Evolutionary conservation across 1,284 basidiomycete genomes (phyloP).

Genomic region (Grifola frondosa): DNA sequence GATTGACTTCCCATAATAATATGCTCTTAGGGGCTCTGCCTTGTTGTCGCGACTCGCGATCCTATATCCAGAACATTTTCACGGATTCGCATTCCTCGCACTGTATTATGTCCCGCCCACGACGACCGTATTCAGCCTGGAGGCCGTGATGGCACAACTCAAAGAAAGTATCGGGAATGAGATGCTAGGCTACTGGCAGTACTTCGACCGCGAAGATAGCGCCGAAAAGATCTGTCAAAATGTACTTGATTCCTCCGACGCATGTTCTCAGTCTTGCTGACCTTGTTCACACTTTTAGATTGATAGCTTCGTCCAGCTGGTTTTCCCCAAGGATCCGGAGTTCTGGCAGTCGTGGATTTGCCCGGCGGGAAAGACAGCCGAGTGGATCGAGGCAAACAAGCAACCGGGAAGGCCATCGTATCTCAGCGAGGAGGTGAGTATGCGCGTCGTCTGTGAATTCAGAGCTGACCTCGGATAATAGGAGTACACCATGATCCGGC

Average conservation of each 20-base stretch:
- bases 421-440: constrained; percentile 4
- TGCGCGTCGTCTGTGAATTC: too few relatives aligned
- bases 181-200: constrained; percentile 34
- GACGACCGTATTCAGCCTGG: constrained; percentile 22
- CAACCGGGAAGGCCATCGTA: neutral
- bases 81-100: constrained; percentile 25
- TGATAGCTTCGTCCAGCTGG: constrained; percentile 6
- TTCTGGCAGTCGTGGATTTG: neutral
- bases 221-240: too few relatives aligned
- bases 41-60: constrained; percentile 24
- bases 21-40: constrained; percentile 23
- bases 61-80: constrained; percentile 24
- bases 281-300: too few relatives aligned
- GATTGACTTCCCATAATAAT: constrained; percentile 3
- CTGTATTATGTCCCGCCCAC: constrained; percentile 16
- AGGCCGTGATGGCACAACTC: constrained; percentile 30
- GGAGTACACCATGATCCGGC: too few relatives aligned
- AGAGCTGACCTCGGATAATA: too few relatives aligned
- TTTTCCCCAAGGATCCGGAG: constrained; percentile 1
- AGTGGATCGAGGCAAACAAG: constrained; percentile 5
- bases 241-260: too few relatives aligned
- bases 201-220: too few relatives aligned
- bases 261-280: too few relatives aligned
- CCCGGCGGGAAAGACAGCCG: neutral
- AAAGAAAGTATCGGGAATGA: constrained; percentile 42